Percentiles rank a stretch among this genome's conserved stretches.
phyloP scores from a whole-genome alignment of 2,329 filamentous ascomycete genomes.

The Ustilaginoidea virens region DNA sequence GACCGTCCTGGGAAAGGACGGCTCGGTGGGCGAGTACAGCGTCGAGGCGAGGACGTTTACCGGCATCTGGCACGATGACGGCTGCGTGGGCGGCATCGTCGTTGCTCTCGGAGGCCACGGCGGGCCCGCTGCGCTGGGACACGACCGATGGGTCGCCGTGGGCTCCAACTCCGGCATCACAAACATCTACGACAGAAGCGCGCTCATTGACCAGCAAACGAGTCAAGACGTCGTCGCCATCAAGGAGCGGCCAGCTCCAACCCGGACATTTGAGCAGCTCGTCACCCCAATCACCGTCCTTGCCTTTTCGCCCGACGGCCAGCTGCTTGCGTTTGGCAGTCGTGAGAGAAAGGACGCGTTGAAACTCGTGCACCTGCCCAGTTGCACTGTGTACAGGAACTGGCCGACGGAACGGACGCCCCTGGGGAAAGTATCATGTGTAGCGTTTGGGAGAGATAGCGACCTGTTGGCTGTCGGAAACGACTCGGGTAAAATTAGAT shows the following conservation, averaged over 20 bases:
- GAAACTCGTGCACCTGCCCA: constrained; percentile 75
- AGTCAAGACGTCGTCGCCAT: constrained; percentile 32
- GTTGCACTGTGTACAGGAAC: constrained; percentile 87
- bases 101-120: constrained; percentile 60
- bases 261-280: constrained; percentile 66
- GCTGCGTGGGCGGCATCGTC: constrained; percentile 71
- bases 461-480: constrained; percentile 74
- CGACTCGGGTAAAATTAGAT: constrained; percentile 69
- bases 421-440: constrained; percentile 63
- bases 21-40: constrained; percentile 83
- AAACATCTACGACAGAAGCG: constrained; percentile 78
- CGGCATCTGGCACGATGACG: constrained; percentile 79
- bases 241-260: constrained; percentile 54
- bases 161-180: constrained; percentile 79
- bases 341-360: constrained; percentile 79
- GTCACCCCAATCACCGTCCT: constrained; percentile 72
- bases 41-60: constrained; percentile 53
- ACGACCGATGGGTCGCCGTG: constrained; percentile 77
- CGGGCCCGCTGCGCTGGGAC: constrained; percentile 49
- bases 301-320: constrained; percentile 74
- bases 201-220: constrained; percentile 32
- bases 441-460: constrained; percentile 51
- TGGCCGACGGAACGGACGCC: constrained; percentile 91
- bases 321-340: constrained; percentile 76
- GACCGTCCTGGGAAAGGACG: constrained; percentile 69